These are phyloP conservation scores for Forsythia viridissima DNA, from an alignment of 257 asterid species.

Conservation along the genomic window DNA sequence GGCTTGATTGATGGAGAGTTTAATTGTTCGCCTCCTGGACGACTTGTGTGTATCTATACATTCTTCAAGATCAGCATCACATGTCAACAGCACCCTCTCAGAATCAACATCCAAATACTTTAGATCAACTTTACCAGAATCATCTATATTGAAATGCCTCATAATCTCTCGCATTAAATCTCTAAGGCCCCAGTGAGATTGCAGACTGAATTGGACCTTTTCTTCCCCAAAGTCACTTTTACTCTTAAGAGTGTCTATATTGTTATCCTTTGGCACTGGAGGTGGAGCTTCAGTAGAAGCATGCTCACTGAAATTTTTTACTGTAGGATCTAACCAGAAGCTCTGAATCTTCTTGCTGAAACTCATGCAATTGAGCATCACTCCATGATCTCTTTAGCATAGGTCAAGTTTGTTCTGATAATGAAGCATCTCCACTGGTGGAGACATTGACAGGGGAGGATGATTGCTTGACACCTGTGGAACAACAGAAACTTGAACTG, in stretches of 20 bases:
- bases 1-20: conserved; percentile 48
- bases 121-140: conserved; percentile 41
- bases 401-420: conserved; percentile 36
- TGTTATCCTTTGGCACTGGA: conserved; percentile 33
- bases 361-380: conserved; percentile 48
- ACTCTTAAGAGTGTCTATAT: conserved; percentile 37
- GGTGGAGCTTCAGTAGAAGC: conserved; percentile 38
- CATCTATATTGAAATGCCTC: conserved; percentile 62
- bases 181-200: conserved; percentile 51
- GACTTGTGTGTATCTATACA: conserved; percentile 64
- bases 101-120: conserved; percentile 74
- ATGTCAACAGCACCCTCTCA: conserved; percentile 82
- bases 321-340: conserved; percentile 54
- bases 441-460: conserved; percentile 32
- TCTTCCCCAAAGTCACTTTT: conserved; percentile 70
- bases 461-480: conserved; percentile 56
- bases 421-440: conserved; percentile 34
- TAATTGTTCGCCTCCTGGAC: conserved; percentile 51
- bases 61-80: conserved; percentile 84
- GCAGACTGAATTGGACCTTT: conserved; percentile 66
- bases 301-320: conserved; percentile 45
- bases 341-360: conserved; percentile 49
- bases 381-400: conserved; percentile 42
- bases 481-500: conserved; percentile 54
- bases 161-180: conserved; percentile 52